Conservation (phyloP, 768 basidiomycete species). For the Leccinellum luteum region DNA sequence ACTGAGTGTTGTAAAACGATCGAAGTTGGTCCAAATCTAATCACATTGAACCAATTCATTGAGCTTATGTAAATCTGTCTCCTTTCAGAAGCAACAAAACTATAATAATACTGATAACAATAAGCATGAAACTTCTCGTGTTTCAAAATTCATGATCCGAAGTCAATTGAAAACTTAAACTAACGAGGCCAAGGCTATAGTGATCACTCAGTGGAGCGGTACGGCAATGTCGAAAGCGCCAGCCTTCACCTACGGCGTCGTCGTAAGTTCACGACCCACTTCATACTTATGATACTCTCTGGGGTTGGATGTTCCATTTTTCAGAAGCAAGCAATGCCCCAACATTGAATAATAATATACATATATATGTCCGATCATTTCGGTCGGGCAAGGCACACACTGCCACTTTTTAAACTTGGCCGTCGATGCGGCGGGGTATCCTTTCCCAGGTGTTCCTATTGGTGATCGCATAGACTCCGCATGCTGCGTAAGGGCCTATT, state of each 20-base stretch:
- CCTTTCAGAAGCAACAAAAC: background rate
- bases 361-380: slow-evolving; percentile 2
- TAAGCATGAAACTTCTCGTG: slow-evolving; percentile 26
- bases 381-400: slow-evolving; percentile 4
- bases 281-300: background rate
- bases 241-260: background rate
- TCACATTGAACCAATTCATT: slow-evolving; percentile 8
- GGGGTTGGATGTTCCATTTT: slow-evolving; percentile 18
- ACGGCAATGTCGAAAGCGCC: slow-evolving; percentile 24
- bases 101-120: slow-evolving; percentile 15
- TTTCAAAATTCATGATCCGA: slow-evolving; percentile 29
- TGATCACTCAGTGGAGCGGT: background rate
- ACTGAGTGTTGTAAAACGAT: background rate
- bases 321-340: slow-evolving; percentile 10
- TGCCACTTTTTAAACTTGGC: background rate
- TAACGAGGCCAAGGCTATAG: background rate
- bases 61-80: slow-evolving; percentile 17
- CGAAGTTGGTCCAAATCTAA: slow-evolving; percentile 15
- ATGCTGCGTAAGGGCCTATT: background rate
- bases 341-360: background rate
- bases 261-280: background rate
- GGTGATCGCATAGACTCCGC: background rate
- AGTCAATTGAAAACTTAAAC: slow-evolving; percentile 8
- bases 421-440: slow-evolving; percentile 1
- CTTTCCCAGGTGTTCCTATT: slow-evolving; percentile 8